These are phyloP conservation scores for Xylaria sp. DNA, from an alignment of 2,329 filamentous ascomycete species.

Conservation along the genomic window DNA sequence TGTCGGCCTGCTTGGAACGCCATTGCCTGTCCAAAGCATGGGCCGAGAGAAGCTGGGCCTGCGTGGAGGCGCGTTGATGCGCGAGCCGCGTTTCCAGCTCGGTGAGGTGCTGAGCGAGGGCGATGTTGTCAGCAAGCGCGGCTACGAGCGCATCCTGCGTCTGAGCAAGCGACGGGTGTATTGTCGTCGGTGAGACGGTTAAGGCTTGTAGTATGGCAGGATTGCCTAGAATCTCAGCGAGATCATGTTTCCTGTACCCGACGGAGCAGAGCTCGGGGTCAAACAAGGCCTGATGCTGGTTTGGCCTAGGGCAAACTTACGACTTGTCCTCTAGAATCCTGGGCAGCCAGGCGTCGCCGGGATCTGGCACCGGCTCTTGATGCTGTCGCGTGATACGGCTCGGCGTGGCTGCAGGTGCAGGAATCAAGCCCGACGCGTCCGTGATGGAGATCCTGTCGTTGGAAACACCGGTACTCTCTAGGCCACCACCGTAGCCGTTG, in stretches of 20 bases:
- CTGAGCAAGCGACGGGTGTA: conserved; percentile 72
- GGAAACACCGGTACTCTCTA: conserved; percentile 26
- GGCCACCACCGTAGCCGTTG: conserved; percentile 31
- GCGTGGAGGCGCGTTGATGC: conserved; percentile 71
- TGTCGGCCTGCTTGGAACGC: conserved; percentile 84
- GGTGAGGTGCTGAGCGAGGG: conserved; percentile 67
- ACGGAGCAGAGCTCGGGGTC: conserved; percentile 20
- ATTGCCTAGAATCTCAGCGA: conserved; percentile 70
- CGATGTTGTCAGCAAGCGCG: conserved; percentile 73
- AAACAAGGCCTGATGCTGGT: neutral
- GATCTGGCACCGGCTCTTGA: conserved; percentile 55
- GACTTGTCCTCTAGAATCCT: conserved; percentile 78
- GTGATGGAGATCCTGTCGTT: conserved; percentile 33
- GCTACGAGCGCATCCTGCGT: conserved; percentile 69
- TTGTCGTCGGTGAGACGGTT: conserved; percentile 67
- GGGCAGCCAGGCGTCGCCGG: conserved; percentile 79
- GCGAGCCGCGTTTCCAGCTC: conserved; percentile 63
- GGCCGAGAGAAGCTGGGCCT: conserved; percentile 80
- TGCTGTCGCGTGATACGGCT: conserved; percentile 17
- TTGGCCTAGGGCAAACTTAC: conserved; percentile 52
- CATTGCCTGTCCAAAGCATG: conserved; percentile 92
- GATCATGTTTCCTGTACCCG: conserved; percentile 72
- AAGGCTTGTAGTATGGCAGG: conserved; percentile 75
- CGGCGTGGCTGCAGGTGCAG: conserved; percentile 27
- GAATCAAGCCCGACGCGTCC: conserved; percentile 42